These are phyloP conservation scores for Acaromyces ingoldii DNA, from an alignment of 1,284 basidiomycete species.

Conservation along the genomic window DNA sequence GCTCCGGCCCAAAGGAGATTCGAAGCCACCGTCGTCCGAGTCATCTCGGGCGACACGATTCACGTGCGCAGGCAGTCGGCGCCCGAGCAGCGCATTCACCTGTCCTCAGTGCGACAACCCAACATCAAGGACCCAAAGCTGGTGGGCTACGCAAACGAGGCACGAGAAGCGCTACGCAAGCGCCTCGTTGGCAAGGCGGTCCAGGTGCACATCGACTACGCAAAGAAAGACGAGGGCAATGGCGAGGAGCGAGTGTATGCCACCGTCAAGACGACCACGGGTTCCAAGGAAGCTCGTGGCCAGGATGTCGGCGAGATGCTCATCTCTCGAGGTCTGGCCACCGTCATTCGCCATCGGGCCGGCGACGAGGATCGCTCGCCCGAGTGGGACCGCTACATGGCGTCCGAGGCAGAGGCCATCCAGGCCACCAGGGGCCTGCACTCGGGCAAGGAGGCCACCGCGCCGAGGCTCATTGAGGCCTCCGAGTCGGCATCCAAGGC, in stretches of 20 bases:
- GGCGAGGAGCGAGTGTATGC: constrained; percentile 43
- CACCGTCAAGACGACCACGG: constrained; percentile 27
- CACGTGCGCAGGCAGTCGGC: constrained; percentile 52
- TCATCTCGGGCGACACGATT: constrained; percentile 90
- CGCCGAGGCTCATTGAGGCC: constrained; percentile 72
- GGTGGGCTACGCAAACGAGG: constrained; percentile 82
- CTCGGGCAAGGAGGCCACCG: constrained; percentile 75
- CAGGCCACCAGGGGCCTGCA: constrained; percentile 80
- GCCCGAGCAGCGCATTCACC: constrained; percentile 79
- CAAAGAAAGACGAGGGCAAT: constrained; percentile 41
- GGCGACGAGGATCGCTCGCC: constrained; percentile 92
- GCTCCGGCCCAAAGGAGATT: constrained; percentile 30
- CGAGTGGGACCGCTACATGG: constrained; percentile 90
- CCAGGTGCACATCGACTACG: constrained; percentile 41
- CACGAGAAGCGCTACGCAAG: constrained; percentile 61
- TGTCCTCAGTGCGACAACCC: constrained; percentile 78
- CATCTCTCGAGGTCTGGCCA: constrained; percentile 85
- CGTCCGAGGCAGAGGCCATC: constrained; percentile 76
- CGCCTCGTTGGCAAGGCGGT: constrained; percentile 38
- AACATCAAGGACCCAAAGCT: constrained; percentile 71
- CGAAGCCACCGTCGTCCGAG: constrained; percentile 75
- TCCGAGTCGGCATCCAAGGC: constrained; percentile 55
- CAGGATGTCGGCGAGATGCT: constrained; percentile 81
- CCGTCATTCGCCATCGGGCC: constrained; percentile 78
- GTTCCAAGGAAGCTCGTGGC: constrained; percentile 26